phyloP scores from a whole-genome alignment of 2,329 filamentous ascomycete species.

The Zopfia rhizophila region DNA sequence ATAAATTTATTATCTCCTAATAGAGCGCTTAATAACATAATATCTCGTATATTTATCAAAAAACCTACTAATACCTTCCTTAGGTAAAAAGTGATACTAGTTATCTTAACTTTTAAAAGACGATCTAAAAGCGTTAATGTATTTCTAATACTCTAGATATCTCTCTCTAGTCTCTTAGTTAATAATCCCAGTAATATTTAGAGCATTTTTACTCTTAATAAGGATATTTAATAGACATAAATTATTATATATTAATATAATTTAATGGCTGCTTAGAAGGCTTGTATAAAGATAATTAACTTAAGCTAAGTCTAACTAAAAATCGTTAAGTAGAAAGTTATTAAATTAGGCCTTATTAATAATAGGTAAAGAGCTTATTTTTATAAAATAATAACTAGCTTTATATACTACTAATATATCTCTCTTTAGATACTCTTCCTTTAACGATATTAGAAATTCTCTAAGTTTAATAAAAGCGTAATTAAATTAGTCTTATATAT shows the following conservation, averaged over 20 bases:
- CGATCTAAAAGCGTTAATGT: slow-evolving; percentile 12
- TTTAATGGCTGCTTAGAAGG: slow-evolving; percentile 11
- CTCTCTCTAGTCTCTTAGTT: slow-evolving; percentile 11
- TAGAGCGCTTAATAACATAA: slow-evolving; percentile 7
- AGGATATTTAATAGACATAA: slow-evolving; percentile 12
- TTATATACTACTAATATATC: slow-evolving; percentile 8
- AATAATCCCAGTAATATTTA: slow-evolving; percentile 9
- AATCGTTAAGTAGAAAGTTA: slow-evolving; percentile 11
- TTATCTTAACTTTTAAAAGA: slow-evolving; percentile 7
- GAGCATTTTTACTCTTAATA: slow-evolving; percentile 11
- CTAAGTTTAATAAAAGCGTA: slow-evolving; percentile 6
- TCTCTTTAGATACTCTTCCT: slow-evolving; percentile 12
- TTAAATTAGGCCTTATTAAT: slow-evolving; percentile 9
- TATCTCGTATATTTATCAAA: slow-evolving; percentile 14
- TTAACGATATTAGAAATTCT: slow-evolving; percentile 6
- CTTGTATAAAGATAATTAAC: slow-evolving; percentile 8
- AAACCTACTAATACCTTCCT: slow-evolving; percentile 6
- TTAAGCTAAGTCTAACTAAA: slow-evolving; percentile 6
- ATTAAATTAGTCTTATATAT: slow-evolving; percentile 9
- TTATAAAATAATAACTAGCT: slow-evolving; percentile 7
- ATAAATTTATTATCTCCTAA: background rate
- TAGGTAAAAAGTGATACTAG: slow-evolving; percentile 12
- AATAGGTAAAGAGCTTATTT: slow-evolving; percentile 6
- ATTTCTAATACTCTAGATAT: slow-evolving; percentile 15
- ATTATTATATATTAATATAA: slow-evolving; percentile 11